Conservation (phyloP, 208 protist species). For the Hexamita inflata region DNA sequence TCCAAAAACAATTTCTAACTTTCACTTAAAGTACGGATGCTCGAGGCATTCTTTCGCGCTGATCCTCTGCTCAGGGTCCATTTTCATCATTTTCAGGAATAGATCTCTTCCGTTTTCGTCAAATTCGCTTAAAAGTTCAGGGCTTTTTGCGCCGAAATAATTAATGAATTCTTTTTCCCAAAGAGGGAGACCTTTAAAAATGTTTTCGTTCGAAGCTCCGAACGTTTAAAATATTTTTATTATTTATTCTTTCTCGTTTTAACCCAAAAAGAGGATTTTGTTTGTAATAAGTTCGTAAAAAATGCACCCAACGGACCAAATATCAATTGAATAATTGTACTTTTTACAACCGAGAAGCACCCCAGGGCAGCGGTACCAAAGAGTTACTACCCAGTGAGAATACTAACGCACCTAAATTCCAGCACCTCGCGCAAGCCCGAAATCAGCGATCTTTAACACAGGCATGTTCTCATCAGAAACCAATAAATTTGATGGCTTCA, state of each 20-base stretch:
- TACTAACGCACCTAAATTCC: slow-evolving; percentile 42
- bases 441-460: slow-evolving; percentile 28
- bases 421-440: slow-evolving; percentile 32
- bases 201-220: slow-evolving; percentile 39
- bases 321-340: slow-evolving; percentile 91
- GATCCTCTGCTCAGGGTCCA: slow-evolving; percentile 29
- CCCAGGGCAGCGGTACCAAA: slow-evolving; percentile 99
- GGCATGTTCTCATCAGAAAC: neutral
- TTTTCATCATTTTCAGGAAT: slow-evolving; percentile 18
- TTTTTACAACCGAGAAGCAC: slow-evolving; percentile 80
- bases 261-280: slow-evolving; percentile 34
- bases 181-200: slow-evolving; percentile 16
- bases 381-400: slow-evolving; percentile 59
- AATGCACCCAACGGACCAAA: slow-evolving; percentile 97
- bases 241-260: slow-evolving; percentile 42
- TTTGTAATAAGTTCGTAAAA: slow-evolving; percentile 79
- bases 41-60: slow-evolving; percentile 26
- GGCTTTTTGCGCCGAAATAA: neutral
- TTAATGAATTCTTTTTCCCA: slow-evolving; percentile 12
- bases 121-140: neutral
- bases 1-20: too few species aligned
- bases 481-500: neutral
- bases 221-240: slow-evolving; percentile 42
- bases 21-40: slow-evolving; percentile 40
- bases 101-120: slow-evolving; percentile 23